Percentiles rank a stretch among this genome's conserved stretches.
Conservation (phyloP, 2,329 filamentous ascomycete species). For the Davidsoniella neocaledoniae region DNA sequence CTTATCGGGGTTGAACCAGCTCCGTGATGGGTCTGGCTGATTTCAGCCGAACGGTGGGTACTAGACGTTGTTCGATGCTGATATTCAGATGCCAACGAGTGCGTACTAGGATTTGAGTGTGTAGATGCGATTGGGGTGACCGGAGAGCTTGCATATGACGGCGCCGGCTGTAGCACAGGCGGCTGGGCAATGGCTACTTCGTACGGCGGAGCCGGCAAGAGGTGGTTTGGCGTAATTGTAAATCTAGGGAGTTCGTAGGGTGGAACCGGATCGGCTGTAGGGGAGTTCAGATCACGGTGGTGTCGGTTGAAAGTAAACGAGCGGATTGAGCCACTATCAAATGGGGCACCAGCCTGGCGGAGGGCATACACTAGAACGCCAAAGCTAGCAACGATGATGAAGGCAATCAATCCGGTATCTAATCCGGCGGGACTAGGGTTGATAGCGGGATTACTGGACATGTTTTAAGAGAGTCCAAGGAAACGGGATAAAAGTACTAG, state of each 20-base stretch:
- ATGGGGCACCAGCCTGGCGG: not conserved
- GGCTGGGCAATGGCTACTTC: not conserved
- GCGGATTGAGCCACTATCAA: not conserved
- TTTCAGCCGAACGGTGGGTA: too few species aligned
- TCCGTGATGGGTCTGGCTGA: too few species aligned
- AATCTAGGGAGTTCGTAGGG: slow-evolving; percentile 9
- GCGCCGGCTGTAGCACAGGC: not conserved
- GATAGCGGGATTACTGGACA: not conserved
- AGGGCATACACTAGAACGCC: slow-evolving; percentile 10
- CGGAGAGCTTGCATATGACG: not conserved
- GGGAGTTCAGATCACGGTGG: not conserved
- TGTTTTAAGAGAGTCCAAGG: not conserved
- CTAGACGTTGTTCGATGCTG: too few species aligned
- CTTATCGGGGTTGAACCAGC: too few species aligned
- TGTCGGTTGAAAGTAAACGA: slow-evolving; percentile 2
- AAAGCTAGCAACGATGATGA: slow-evolving; percentile 10
- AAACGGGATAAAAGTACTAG: not conserved
- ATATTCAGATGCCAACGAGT: not conserved
- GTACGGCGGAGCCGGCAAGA: not conserved
- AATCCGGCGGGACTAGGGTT: not conserved
- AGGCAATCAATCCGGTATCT: slow-evolving; percentile 7
- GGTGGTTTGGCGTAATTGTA: not conserved
- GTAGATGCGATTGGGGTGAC: not conserved
- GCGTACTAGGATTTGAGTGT: not conserved
- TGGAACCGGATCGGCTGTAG: slow-evolving; percentile 10